These are phyloP conservation scores for Epichloe bromicola DNA, from an alignment of 2,329 filamentous ascomycete genomes.

Conservation along the genomic window DNA sequence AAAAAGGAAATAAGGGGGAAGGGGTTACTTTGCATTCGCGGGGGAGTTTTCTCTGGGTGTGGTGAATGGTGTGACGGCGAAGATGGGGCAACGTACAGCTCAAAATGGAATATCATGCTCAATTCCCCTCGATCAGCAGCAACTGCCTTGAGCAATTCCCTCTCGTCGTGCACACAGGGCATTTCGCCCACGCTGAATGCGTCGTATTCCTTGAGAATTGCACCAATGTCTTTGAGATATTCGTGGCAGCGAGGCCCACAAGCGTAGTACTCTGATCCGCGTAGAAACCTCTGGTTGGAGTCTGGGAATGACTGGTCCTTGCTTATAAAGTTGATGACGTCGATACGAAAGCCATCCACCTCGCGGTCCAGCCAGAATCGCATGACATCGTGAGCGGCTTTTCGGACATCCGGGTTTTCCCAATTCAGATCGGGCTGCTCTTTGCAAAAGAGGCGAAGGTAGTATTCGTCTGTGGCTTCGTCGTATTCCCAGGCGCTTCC, in stretches of 20 bases:
- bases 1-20: not conserved
- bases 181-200: conserved; percentile 41
- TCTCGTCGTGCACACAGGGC: conserved; percentile 29
- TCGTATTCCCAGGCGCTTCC: conserved; percentile 34
- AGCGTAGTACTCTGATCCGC: conserved; percentile 33
- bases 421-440: conserved; percentile 71
- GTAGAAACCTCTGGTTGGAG: conserved; percentile 20
- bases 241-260: conserved; percentile 38
- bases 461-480: conserved; percentile 35
- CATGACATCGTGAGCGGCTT: conserved; percentile 55
- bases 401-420: conserved; percentile 53
- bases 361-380: conserved; percentile 63
- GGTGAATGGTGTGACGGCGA: no score
- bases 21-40: not conserved
- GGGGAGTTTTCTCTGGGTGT: no score
- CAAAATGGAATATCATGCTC: conserved; percentile 64
- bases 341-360: conserved; percentile 52
- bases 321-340: conserved; percentile 55
- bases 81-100: conserved; percentile 31
- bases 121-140: conserved; percentile 44
- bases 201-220: conserved; percentile 31
- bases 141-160: conserved; percentile 35
- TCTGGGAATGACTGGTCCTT: conserved; percentile 46
- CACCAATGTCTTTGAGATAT: conserved; percentile 31
- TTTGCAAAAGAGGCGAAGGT: conserved; percentile 56